A percentile compares a stretch with the other conserved stretches of the same genome.
These are phyloP conservation scores for Carex arenaria DNA, from an alignment of 202 grass and related monocot species.

Conservation along the genomic window DNA sequence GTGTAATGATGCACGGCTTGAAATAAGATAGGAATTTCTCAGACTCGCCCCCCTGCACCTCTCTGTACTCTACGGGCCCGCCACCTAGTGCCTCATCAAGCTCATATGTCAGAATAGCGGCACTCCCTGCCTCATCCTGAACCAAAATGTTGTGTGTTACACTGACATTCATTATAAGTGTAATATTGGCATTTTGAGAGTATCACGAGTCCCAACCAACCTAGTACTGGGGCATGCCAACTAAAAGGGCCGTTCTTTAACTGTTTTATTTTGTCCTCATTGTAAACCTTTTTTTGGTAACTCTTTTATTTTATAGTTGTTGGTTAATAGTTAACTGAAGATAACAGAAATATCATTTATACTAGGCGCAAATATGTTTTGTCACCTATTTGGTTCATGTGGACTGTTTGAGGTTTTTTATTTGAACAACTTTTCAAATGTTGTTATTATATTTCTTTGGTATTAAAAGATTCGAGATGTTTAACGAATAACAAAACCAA, in stretches of 20 bases:
- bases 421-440: neutral
- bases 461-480: neutral
- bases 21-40: constrained; percentile 90
- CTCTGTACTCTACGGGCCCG: constrained; percentile 84
- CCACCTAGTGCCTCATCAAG: constrained; percentile 83
- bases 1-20: constrained; percentile 91
- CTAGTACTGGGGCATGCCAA: neutral
- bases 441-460: neutral
- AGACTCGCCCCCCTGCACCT: constrained; percentile 86
- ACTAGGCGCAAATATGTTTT: neutral
- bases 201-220: neutral
- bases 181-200: neutral
- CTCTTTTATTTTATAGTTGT: too few species aligned
- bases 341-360: too few species aligned
- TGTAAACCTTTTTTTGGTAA: too few species aligned
- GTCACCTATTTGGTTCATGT: neutral
- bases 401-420: neutral
- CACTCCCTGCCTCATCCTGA: constrained; percentile 88
- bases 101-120: constrained; percentile 84
- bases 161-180: neutral
- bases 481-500: neutral
- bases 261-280: too few species aligned
- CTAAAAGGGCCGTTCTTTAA: too few species aligned
- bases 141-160: constrained; percentile 8
- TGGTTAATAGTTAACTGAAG: too few species aligned